These are phyloP conservation scores for Flaveria linearis DNA, from an alignment of 129 eudicot species.

Conservation along the genomic window DNA sequence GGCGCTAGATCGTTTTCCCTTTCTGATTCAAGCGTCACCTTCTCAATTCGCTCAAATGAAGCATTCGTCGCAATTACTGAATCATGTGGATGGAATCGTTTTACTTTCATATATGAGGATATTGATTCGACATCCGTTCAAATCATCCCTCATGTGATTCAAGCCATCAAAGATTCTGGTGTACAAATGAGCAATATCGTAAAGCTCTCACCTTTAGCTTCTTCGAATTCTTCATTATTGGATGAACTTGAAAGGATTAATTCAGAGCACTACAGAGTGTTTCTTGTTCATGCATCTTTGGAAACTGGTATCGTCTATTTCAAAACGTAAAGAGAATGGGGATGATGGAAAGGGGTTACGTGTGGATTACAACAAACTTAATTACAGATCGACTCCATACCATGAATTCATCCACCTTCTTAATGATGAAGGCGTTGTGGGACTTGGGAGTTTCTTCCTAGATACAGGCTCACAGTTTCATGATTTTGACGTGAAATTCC, in stretches of 20 bases:
- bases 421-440: conserved; percentile 60
- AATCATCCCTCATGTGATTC: conserved; percentile 36
- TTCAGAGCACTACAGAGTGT: conserved; percentile 40
- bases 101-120: conserved; percentile 42
- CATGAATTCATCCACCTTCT: conserved; percentile 30
- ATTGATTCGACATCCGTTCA: conserved; percentile 28
- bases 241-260: conserved; percentile 43
- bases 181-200: conserved; percentile 37
- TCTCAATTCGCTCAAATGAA: conserved; percentile 39
- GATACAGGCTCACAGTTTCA: conserved; percentile 21
- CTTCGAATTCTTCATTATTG: conserved; percentile 21
- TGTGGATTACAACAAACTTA: conserved; percentile 49
- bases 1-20: conserved; percentile 39
- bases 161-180: conserved; percentile 29
- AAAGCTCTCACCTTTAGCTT: conserved; percentile 35
- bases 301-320: conserved; percentile 43
- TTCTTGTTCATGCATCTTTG: conserved; percentile 50
- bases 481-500: conserved; percentile 41
- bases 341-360: conserved; percentile 56
- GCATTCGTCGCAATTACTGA: conserved; percentile 43
- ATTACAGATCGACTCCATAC: conserved; percentile 45
- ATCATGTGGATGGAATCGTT: conserved; percentile 38
- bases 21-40: conserved; percentile 52
- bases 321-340: conserved; percentile 34
- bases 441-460: conserved; percentile 43